phyloP scores from a whole-genome alignment of 1,284 basidiomycete species.

The Moesziomyces sp. region DNA sequence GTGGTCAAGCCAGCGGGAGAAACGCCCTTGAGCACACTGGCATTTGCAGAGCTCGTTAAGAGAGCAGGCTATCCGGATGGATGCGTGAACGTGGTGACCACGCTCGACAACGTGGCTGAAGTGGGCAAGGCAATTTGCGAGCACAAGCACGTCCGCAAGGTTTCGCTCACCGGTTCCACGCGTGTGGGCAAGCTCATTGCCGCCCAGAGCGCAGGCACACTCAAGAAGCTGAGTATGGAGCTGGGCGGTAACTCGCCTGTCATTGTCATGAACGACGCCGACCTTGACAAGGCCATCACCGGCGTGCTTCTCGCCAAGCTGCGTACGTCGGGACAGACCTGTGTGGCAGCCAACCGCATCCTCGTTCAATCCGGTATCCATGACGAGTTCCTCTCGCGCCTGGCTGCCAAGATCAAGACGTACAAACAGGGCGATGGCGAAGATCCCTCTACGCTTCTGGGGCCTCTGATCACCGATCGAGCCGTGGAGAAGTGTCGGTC shows the following conservation, averaged over 20 bases:
- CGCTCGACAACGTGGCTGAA: slow-evolving; percentile 30
- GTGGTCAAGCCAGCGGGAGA: slow-evolving; percentile 42
- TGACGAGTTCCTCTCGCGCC: slow-evolving; percentile 35
- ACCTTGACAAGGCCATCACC: slow-evolving; percentile 68
- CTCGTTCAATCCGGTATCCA: slow-evolving; percentile 42
- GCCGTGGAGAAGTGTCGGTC: slow-evolving; percentile 42
- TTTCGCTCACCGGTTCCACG: slow-evolving; percentile 40
- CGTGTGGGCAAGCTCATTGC: slow-evolving; percentile 43
- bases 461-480: slow-evolving; percentile 38
- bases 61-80: slow-evolving; percentile 36
- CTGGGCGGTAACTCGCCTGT: slow-evolving; percentile 91
- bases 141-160: slow-evolving; percentile 30
- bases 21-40: slow-evolving; percentile 32
- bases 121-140: slow-evolving; percentile 43
- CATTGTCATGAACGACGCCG: slow-evolving; percentile 78
- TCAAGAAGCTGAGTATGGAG: slow-evolving; percentile 90
- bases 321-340: slow-evolving; percentile 44
- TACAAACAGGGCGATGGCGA: slow-evolving; percentile 48
- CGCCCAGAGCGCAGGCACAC: slow-evolving; percentile 24
- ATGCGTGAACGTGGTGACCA: slow-evolving; percentile 32
- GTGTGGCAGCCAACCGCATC: slow-evolving; percentile 51
- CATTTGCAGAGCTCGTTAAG: slow-evolving; percentile 34
- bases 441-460: slow-evolving; percentile 19
- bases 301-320: slow-evolving; percentile 43
- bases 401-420: slow-evolving; percentile 27